Base-by-base conservation (phyloP, 495 filamentous ascomycete genomes). In the Lasiosphaeria miniovina region DNA sequence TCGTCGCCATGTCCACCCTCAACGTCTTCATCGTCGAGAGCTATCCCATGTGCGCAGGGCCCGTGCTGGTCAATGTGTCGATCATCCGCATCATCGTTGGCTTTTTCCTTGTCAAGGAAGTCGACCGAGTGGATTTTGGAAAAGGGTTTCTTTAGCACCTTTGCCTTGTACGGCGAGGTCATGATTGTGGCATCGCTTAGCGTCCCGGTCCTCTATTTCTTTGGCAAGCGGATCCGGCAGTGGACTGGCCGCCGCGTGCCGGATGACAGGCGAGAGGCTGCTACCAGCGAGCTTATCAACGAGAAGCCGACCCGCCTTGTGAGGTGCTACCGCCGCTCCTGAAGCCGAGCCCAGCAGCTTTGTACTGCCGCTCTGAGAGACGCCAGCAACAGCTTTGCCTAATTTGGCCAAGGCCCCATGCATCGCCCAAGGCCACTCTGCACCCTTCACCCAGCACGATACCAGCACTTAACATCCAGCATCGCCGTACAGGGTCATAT, bases 1-100 rank as follows among this genome's bases (percentile, higher is more conserved):
- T 70, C 9, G 55, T 52, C 36, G 40, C 58, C 11, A 62, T 62
- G 48, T 65, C 65, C 10, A 61, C 63, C 49, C 49, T 62, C 15
- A 61, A 60, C 55, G 67, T 70, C 38, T 70, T 60, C 60, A 52
- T 63, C 24, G 65, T 68, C 9, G 61, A 70, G 60, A 68, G 65
- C 59, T 70, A 70, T 43, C 65, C 65, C 41, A 61, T 61, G 61
- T 70, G 67, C 65, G 67, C 65, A 11, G 67, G 67, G 43, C 65
- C 65, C 36, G 67, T 68, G 43, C 62, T 70, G 36, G 67, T 67
- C 57, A 68, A 68, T 38, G 67, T 67, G 43, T 62, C 65, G 24
- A 61, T 54, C 54, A 63, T 68, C 15, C 60, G 67, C 11, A 59
- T 64, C 56, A 62, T 70, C 59, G 59, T 65, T 48, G 59, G 55